Percentiles rank a stretch among this genome's conserved stretches.
Conservation (phyloP, 805 yeast genomes). For the Saccharomycopsis sp. region DNA sequence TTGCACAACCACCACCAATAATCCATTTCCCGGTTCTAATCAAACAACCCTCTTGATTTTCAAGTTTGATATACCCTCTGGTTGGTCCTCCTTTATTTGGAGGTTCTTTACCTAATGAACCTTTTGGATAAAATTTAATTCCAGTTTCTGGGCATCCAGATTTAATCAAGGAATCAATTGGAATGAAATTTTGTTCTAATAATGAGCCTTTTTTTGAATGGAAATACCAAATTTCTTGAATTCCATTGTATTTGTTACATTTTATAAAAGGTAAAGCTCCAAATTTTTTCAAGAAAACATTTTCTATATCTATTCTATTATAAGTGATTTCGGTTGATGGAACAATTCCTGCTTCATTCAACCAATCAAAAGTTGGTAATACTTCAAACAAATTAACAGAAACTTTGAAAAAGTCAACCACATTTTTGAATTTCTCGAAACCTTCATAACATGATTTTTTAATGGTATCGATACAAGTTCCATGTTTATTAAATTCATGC, state of each 20-base stretch:
- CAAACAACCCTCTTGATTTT: conserved; percentile 58
- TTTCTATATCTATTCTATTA: conserved; percentile 41
- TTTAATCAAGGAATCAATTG: conserved; percentile 34
- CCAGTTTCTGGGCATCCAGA: conserved; percentile 23
- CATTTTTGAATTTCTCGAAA: conserved; percentile 27
- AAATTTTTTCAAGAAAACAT: conserved; percentile 39
- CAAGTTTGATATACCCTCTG: conserved; percentile 39
- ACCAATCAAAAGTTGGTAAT: conserved; percentile 58
- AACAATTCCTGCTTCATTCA: conserved; percentile 55
- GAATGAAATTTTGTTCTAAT: conserved; percentile 49
- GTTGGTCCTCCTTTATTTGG: conserved; percentile 25
- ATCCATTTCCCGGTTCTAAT: conserved; percentile 86
- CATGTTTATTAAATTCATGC: conserved; percentile 92
- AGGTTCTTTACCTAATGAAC: conserved; percentile 21
- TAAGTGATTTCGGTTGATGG: conserved; percentile 57
- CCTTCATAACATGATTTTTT: conserved; percentile 54
- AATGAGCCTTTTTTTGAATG: conserved; percentile 67
- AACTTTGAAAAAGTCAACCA: conserved; percentile 59
- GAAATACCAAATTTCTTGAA: conserved; percentile 64
- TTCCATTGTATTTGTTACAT: conserved; percentile 42
- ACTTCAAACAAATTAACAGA: conserved; percentile 46
- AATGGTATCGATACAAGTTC: conserved; percentile 79
- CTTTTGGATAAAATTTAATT: conserved; percentile 67
- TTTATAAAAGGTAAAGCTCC: conserved; percentile 48
- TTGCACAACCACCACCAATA: conserved; percentile 74